phyloP scores from a whole-genome alignment of 768 basidiomycete species.

The Auricularia cornea region DNA sequence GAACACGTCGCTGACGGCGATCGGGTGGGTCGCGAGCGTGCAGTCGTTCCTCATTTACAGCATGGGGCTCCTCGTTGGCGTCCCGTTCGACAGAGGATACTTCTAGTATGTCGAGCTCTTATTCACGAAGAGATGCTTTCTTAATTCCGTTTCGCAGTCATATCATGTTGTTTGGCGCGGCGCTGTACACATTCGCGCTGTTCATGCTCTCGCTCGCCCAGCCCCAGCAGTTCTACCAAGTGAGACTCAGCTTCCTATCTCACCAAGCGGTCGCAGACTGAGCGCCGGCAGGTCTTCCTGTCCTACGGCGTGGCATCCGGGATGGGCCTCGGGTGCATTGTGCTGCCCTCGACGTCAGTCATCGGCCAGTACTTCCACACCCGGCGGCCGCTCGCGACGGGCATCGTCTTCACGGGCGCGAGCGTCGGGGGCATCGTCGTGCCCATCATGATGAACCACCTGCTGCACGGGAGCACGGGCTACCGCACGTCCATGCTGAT shows the following conservation, averaged over 20 bases:
- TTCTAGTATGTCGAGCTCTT: slow-evolving; percentile 27
- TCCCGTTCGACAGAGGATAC: slow-evolving; percentile 45
- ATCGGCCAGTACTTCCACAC: slow-evolving; percentile 46
- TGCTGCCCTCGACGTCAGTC: slow-evolving; percentile 40
- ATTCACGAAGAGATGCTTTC: background rate
- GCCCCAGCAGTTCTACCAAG: slow-evolving; percentile 36
- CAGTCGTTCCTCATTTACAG: slow-evolving; percentile 40
- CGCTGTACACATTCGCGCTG: slow-evolving; percentile 35
- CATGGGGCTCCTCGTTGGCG: slow-evolving; percentile 37
- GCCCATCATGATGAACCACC: slow-evolving; percentile 54
- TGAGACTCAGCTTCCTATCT: slow-evolving; percentile 14
- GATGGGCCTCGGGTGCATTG: slow-evolving; percentile 39
- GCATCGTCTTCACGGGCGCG: slow-evolving; percentile 48
- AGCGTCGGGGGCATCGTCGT: slow-evolving; percentile 55
- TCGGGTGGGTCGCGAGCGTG: slow-evolving; percentile 37
- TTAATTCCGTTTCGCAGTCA: slow-evolving; percentile 34
- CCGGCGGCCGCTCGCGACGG: slow-evolving; percentile 42
- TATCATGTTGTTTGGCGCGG: slow-evolving; percentile 36
- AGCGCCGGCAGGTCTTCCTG: slow-evolving; percentile 37
- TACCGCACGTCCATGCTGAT: slow-evolving; percentile 38
- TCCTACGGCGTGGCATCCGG: slow-evolving; percentile 44
- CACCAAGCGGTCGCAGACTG: background rate
- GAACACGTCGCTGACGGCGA: slow-evolving; percentile 16
- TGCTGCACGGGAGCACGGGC: slow-evolving; percentile 29
- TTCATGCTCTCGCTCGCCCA: slow-evolving; percentile 41